Base-by-base conservation (phyloP, 73 alveolate genomes). In the Stentor coeruleus region DNA sequence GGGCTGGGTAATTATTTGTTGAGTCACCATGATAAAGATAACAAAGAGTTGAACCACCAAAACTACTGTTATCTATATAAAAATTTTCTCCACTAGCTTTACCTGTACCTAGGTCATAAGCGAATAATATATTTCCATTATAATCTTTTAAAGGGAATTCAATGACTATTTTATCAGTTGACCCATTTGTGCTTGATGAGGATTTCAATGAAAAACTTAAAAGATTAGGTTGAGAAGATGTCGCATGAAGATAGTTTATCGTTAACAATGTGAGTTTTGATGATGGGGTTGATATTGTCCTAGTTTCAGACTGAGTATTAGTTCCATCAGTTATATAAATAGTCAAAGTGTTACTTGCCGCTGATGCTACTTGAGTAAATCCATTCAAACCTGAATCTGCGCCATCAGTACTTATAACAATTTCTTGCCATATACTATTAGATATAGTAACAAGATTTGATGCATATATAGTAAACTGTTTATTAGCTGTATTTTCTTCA, bases 91-190 rank as follows among this genome's bases (percentile, higher is more conserved):
- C 79, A 28, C 49, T 28, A 33, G 37, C 37, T 31, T 31, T 66
- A 0, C 79, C 79, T 20, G 79, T 26, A 20, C 79, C 79, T 33
- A 66, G 37, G 79, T 66, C 79, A 66, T 66, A 66, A 11, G 26
- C 37, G 37, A 66, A 66, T 20, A 66, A 40, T 40, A 15, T 33
- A 33, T 66, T 66, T 26, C 37, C 40, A 40, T 66, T 66, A 33
- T 66, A 66, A 33, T 66, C 79, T 66, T 66, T 31, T 31, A 66
- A 11, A 1, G 79, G 79, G 2, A 66, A 66, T 2, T 66, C 79
- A 20, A 66, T 1, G 37, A 31, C 37, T 20, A 66, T 20, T 1
- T 37, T 66, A 66, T 66, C 79, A 33, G n/a, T 66, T 20, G 42
- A 15, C 42, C 79, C 79, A 33, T 66, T 40, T 11, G 33, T 15